Evolutionary conservation across 2,329 filamentous ascomycete genomes (phyloP), one percentile per base, ranked within the genome.

Genomic region (Neofusicoccum parvum): DNA sequence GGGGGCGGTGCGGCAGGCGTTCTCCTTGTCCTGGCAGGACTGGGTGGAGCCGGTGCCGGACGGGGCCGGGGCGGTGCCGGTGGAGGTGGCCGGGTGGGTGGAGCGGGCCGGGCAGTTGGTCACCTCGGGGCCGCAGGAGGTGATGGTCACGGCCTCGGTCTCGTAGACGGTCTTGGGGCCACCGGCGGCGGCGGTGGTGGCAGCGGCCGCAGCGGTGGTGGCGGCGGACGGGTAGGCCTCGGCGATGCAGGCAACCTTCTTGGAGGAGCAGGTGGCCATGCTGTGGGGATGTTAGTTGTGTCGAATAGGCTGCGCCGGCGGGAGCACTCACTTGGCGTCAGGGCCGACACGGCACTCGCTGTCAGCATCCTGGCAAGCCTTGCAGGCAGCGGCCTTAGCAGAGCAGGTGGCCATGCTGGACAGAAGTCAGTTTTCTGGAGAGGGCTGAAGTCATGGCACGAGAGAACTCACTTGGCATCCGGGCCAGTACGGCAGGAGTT

Each of bases 31-130:
- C n/a, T 49, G 12, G 45, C 45, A 32, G 5, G 27, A 32, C 27
- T 32, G 27, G 27, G 5, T 32, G 2, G 27, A 32, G 27, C 27
- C 37, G 37, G 37, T 39, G 54, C 54, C 37, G 39, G 20, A 32
- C 5, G 48, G 32, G 15, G 14, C 48, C 5, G 49, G 54, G n/a
- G 14, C 54, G 15, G 41, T 32, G 56, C 49, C 32, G 39, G 45
- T 39, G 46, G 27, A 36, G n/a, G 54, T 62, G 48, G 54, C 46
- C 34, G 64, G 58, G 27, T 46, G 56, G 56, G 56, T 48, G 59
- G 65, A 46, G 43, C 60, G 53, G 53, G 64, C 66, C 50, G 68
- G 67, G 68, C 66, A 70, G 66, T 66, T 65, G 62, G 67, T 67
- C 64, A 68, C 63, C 43, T 64, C 59, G 45, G 53, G 62, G 46